Conservation (phyloP, 345 rosid species). For the Excoecaria agallocha region DNA sequence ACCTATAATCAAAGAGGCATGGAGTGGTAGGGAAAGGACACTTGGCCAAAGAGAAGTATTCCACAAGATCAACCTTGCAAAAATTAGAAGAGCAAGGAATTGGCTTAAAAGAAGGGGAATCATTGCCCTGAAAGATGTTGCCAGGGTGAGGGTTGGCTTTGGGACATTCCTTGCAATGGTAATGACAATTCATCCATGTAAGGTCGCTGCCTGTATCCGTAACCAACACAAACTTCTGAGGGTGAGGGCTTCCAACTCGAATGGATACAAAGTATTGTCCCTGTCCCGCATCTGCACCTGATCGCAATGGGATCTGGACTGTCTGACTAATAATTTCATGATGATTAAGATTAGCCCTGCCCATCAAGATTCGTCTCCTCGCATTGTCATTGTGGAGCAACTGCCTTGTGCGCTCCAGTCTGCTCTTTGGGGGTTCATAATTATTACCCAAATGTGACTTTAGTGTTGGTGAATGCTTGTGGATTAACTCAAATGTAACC, state of each 20-base stretch:
- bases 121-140: too few species aligned
- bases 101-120: constrained; percentile 22
- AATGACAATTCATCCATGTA: constrained; percentile 34
- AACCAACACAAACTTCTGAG: constrained; percentile 25
- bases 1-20: constrained; percentile 31
- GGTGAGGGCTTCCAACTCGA: constrained; percentile 29
- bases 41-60: background rate
- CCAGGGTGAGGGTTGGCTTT: too few species aligned
- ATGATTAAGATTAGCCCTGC: too few species aligned
- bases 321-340: too few species aligned
- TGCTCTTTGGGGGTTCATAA: constrained; percentile 4
- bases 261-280: constrained; percentile 34
- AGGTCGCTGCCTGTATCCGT: constrained; percentile 31
- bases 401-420: constrained; percentile 10
- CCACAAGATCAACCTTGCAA: constrained; percentile 14
- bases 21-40: constrained; percentile 23
- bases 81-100: constrained; percentile 22
- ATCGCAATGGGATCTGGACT: constrained; percentile 21
- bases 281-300: constrained; percentile 20
- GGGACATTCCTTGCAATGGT: constrained; percentile 2
- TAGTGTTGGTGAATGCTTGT: background rate
- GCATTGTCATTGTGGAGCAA: constrained; percentile 13
- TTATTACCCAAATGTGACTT: background rate
- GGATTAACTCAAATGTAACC: constrained; percentile 6
- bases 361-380: constrained; percentile 1